Percentiles rank a stretch among this genome's conserved stretches.
phyloP scores from a whole-genome alignment of 2,329 filamentous ascomycete genomes.

The Fusarium annulatum region DNA sequence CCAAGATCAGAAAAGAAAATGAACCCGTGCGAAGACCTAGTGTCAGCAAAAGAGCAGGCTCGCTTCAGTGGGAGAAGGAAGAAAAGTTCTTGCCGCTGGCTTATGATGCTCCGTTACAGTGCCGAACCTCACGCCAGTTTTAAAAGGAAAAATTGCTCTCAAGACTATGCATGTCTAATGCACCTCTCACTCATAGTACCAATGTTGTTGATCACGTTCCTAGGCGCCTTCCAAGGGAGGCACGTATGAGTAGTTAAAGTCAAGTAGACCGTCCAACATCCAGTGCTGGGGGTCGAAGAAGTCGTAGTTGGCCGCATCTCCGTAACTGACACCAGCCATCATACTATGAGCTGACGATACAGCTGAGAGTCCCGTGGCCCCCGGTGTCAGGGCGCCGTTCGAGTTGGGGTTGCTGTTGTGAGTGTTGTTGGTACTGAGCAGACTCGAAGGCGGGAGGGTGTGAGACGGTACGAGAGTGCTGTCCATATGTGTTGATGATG shows the following conservation, averaged over 20 bases:
- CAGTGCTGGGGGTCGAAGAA: conserved; percentile 94
- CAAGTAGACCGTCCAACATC: conserved; percentile 88
- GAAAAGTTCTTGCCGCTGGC: neutral
- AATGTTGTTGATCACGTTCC: conserved; percentile 3
- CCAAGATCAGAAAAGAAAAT: neutral
- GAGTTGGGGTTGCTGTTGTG: conserved; percentile 37
- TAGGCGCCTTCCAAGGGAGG: conserved; percentile 65
- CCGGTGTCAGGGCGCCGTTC: conserved; percentile 65
- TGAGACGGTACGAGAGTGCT: conserved; percentile 65
- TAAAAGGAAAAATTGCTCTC: neutral
- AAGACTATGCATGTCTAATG: neutral
- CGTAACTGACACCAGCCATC: conserved; percentile 66
- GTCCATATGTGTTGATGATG: conserved; percentile 73
- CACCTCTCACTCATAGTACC: neutral
- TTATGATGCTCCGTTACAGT: conserved; percentile 9
- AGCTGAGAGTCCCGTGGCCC: conserved; percentile 58
- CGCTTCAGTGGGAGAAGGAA: neutral
- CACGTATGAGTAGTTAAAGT: conserved; percentile 78
- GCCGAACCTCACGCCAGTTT: conserved; percentile 16
- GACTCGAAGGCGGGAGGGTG: conserved; percentile 54
- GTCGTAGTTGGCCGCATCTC: conserved; percentile 79
- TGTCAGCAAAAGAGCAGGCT: conserved; percentile 1
- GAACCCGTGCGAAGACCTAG: conserved; percentile 1
- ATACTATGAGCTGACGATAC: conserved; percentile 56
- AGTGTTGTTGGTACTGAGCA: conserved; percentile 50